Evolutionary conservation across 2,329 filamentous ascomycete species (phyloP).

Genomic region (Paecilomyces formosus): DNA sequence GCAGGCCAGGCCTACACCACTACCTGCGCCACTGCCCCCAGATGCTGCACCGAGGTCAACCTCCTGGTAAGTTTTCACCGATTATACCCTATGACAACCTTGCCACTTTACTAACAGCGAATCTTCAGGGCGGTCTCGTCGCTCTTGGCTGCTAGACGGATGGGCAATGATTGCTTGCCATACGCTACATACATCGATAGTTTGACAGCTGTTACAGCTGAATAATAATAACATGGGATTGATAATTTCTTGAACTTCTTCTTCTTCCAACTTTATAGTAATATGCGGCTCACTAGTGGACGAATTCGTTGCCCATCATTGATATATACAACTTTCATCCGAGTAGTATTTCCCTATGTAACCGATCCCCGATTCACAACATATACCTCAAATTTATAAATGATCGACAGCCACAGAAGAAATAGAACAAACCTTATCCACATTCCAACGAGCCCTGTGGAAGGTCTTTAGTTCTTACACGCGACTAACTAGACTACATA

Average conservation of each 20-base stretch:
- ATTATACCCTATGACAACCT: neutral
- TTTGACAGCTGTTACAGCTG: neutral
- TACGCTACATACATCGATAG: neutral
- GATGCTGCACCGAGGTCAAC: neutral
- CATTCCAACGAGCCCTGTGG: no score
- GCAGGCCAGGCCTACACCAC: neutral
- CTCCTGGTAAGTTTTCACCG: neutral
- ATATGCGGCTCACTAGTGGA: no score
- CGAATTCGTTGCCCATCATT: no score
- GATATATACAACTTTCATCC: no score
- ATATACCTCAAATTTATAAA: no score
- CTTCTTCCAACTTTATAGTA: neutral
- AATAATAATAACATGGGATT: neutral
- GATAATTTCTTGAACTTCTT: neutral
- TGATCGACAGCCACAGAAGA: no score
- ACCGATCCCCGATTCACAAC: no score
- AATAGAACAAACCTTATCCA: no score
- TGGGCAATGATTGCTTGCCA: neutral
- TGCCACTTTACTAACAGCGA: neutral
- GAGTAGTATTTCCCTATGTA: no score
- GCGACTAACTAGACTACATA: neutral
- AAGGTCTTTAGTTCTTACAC: neutral
- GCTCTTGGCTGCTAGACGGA: neutral
- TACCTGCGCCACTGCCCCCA: neutral
- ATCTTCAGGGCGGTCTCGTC: neutral